These are phyloP conservation scores for Penicillium soppii DNA, from an alignment of 495 filamentous ascomycete genomes.

Conservation along the genomic window DNA sequence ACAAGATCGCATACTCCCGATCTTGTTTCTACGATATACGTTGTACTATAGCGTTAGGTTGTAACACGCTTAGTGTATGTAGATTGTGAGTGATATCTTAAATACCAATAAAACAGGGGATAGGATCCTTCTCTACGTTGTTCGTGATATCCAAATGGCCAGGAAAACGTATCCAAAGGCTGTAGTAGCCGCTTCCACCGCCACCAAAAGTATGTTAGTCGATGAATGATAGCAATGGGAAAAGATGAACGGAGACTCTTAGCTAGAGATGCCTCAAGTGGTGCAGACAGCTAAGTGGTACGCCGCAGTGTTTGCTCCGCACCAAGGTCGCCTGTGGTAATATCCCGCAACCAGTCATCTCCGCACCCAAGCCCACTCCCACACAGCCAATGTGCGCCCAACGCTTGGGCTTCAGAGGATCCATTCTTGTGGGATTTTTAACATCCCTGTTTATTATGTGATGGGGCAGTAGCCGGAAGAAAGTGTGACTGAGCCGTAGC, in stretches of 20 bases:
- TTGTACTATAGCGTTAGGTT: too few relatives aligned
- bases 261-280: not conserved
- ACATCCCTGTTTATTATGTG: slow-evolving; percentile 19
- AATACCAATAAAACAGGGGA: too few relatives aligned
- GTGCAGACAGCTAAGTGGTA: not conserved
- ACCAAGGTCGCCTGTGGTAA: slow-evolving; percentile 5
- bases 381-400: slow-evolving; percentile 14
- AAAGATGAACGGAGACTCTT: not conserved
- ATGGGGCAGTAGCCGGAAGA: slow-evolving; percentile 22
- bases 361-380: not conserved
- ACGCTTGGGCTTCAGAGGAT: slow-evolving; percentile 31
- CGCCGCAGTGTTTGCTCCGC: slow-evolving; percentile 6
- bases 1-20: too few relatives aligned
- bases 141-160: not conserved
- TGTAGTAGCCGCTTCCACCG: slow-evolving; percentile 5
- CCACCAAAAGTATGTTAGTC: not conserved
- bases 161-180: not conserved
- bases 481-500: slow-evolving; percentile 24
- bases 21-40: too few relatives aligned
- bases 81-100: not conserved
- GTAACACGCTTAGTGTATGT: too few relatives aligned
- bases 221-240: not conserved
- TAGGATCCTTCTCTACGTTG: too few relatives aligned
- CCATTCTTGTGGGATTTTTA: slow-evolving; percentile 30
- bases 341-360: slow-evolving; percentile 6